Evolutionary conservation across 176 grass and related monocot species (phyloP), one percentile per base, ranked within the genome.

Genomic region (Aegilops tauschii): DNA sequence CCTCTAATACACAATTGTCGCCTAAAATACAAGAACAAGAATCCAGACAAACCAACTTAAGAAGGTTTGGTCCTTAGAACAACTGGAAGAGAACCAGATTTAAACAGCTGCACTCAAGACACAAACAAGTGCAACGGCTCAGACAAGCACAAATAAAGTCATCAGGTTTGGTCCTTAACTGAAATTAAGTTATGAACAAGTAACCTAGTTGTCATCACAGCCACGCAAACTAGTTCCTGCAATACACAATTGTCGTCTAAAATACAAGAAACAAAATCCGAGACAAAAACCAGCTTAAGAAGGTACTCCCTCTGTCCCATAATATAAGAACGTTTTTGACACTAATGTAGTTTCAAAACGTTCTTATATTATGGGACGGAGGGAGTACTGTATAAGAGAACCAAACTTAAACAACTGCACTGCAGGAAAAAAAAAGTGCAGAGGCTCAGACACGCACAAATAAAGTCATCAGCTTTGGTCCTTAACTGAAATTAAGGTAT

Each of bases 121-220:
- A 68, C 5, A 77, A 44, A 16, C 30, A 58, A 21, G n/a, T 64
- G 50, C n/a, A 14, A 39, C 8, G 83, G 88, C 88, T 95, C 91
- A 91, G 89, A 91, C 87, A 94, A 87, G 90, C 89, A 91, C 84
- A 91, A 92, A 91, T 89, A 54, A 84, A 61, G 76, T 92, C 92
- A 94, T 91, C 92, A 94, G 21, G 23, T 27, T 70, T 79, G 39
- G 80, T 59, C 87, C 42, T 76, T 65, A 80, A 74, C 36, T 71
- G 16, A 37, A 17, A 80, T 76, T 86, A 86, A 81, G 78, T 63
- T 54, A 87, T 85, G 68, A 80, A 90, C 44, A 75, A 73, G 44
- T 76, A 47, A 84, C 71, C 18, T 12, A 37, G 13, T 61, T 83
- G 83, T 89, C 92, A 80, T 94, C 89, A 91, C 89, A 62, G 89